Evolutionary conservation across 768 basidiomycete species (phyloP), one percentile per base, ranked within the genome.

Genomic region (Phlebiopsis flavidoalba): DNA sequence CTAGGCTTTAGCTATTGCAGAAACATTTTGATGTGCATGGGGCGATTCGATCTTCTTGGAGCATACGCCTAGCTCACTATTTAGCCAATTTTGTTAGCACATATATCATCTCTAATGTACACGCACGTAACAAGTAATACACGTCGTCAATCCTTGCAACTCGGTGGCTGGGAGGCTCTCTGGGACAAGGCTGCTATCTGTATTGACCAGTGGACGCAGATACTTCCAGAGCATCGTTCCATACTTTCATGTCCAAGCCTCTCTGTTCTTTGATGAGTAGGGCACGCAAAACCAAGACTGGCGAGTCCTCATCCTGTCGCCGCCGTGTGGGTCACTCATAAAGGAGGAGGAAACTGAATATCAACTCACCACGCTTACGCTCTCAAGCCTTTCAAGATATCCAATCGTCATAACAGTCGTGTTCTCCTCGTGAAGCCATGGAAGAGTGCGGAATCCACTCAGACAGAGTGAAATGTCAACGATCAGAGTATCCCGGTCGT

Each of bases 391-490:
- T 35, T 89, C 88, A 54, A 89, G 71, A 67, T 84, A 77, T 40
- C 87, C 87, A 46, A 88, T 70, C 21, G 78, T 79, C 73, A 82
- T 80, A 40, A 87, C 72, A 40, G 75, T 76, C 63, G 75, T 70
- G 62, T 83, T 75, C 22, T 74, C 76, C 64, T 89, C 84, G 46
- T 76, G 72, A 24, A 80, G 74, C 87, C 88, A 89, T 35, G 67
- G 65, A 19, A 61, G 51, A 1, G 63, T 47, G 43, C 51, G 49
- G 46, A 49, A 62, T 0, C 71, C 64, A 66, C 79, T 77, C 40
- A 88, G 61, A 60, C 83, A 83, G 12, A 85, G 75, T 49, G 78
- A 75, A 8, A 77, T 78, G 67, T 89, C 86, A 8, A 88, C 81
- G 10, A 86, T 72, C 52, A 89, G 66, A 36, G 76, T 83, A n/a